Percentiles rank a stretch among this genome's conserved stretches.
These are phyloP conservation scores for Saksenaea oblongispora DNA, from an alignment of 371 early-diverging fungal species.

Conservation along the genomic window DNA sequence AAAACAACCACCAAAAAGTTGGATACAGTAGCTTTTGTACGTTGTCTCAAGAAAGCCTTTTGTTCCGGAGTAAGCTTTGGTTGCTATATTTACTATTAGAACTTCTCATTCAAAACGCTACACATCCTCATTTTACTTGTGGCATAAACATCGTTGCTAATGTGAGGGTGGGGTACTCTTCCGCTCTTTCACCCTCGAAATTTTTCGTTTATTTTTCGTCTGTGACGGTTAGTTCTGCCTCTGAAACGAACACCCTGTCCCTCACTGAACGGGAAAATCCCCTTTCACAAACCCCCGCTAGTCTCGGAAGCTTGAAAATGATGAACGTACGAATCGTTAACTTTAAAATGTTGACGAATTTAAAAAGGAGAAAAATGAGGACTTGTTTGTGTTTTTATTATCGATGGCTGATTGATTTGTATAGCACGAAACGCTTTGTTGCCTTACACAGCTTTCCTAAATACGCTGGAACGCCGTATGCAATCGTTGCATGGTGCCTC, in stretches of 20 bases:
- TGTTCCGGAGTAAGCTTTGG: slow-evolving; percentile 53
- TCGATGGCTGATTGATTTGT: neutral
- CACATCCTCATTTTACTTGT: slow-evolving; percentile 10
- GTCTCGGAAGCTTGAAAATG: neutral
- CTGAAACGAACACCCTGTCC: neutral
- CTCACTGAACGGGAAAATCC: neutral
- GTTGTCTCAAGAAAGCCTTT: slow-evolving; percentile 47
- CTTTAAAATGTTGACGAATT: neutral
- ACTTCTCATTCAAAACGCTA: neutral
- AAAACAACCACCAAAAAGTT: slow-evolving; percentile 46
- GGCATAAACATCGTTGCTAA: slow-evolving; percentile 30
- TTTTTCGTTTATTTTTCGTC: neutral
- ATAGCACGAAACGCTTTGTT: neutral
- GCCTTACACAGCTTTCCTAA: neutral
- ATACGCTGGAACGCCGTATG: neutral
- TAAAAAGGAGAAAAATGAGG: neutral
- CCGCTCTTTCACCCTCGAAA: slow-evolving; percentile 1
- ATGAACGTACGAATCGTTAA: neutral
- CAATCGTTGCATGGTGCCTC: neutral
- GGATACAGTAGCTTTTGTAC: slow-evolving; percentile 42
- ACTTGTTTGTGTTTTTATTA: neutral
- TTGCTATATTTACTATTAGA: slow-evolving; percentile 35
- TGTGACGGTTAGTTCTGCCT: neutral
- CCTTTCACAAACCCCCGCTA: neutral
- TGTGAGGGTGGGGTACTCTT: neutral